Evolutionary conservation across 805 yeast species (phyloP), one percentile per base, ranked within the genome.

Genomic region (Candida qinlingensis): DNA sequence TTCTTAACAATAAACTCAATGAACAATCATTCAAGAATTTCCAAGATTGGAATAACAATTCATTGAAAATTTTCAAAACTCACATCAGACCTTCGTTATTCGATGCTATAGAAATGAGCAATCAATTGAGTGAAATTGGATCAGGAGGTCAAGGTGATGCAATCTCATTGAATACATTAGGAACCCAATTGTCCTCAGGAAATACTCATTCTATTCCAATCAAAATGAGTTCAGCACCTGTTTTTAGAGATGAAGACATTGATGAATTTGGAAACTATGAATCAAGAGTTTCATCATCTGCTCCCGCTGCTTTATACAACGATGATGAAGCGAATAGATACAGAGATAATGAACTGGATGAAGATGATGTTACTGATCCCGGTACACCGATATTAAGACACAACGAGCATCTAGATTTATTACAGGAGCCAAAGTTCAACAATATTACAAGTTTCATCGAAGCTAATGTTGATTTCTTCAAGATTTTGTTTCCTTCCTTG

Each of bases 401-500:
- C 11, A 28, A 31, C 7, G 46, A 33, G 9, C 33, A 37, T 9
- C 34, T 30, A 5, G 40, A 36, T 29, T 10, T 31, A 11, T 11
- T 3, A 3, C 34, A 11, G 8, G 11, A 2, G 11, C 34, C 34
- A 2, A 31, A 31, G 11, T 8, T 31, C 11, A 31, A 11, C 3
- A 8, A 8, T 11, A 31, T 31, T 11, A 8, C 42, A 38, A 26
- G 31, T 3, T 49, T 42, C 39, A 6, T 53, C 19, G 45, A 47
- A 31, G 10, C 33, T 2, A 39, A 29, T 6, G 35, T n/a, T 6
- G 49, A 46, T 7, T 9, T 54, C 0, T 19, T 48, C 9, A 47
- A 45, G 5, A 45, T 37, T 5, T 28, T 59, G 13, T 55, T 68
- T 25, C 74, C 74, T 10, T 69, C 71, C 37, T 46, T 70, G 33